phyloP scores from a whole-genome alignment of 1,284 basidiomycete genomes.

The Cryptococcus maquisensis region DNA sequence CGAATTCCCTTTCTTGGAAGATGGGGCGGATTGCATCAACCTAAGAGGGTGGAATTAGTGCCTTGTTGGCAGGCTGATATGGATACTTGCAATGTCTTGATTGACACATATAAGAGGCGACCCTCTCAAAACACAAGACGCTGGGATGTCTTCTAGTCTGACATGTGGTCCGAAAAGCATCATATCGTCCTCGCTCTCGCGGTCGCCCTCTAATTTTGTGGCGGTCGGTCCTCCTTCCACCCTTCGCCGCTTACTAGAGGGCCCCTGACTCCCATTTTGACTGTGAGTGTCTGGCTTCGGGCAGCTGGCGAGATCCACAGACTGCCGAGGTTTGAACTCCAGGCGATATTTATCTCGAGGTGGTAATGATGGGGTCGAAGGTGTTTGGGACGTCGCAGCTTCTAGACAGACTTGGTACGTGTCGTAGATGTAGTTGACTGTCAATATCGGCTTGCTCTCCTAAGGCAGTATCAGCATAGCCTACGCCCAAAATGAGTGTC shows the following conservation, averaged over 20 bases:
- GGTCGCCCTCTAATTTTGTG: neutral
- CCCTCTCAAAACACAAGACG: conserved; percentile 30
- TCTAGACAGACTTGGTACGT: conserved; percentile 23
- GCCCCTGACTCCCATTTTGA: neutral
- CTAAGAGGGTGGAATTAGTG: neutral
- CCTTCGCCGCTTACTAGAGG: conserved; percentile 1
- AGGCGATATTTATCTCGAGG: conserved; percentile 5
- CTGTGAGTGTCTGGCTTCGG: neutral
- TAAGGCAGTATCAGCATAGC: neutral
- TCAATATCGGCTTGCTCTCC: conserved; percentile 26
- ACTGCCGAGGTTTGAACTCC: neutral
- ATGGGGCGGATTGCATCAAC: conserved; percentile 48
- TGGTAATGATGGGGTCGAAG: conserved; percentile 8
- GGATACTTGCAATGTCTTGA: conserved; percentile 42
- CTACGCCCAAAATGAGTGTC: neutral
- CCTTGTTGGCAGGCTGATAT: neutral
- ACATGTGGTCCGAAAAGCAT: conserved; percentile 27
- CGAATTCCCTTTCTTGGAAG: conserved; percentile 43
- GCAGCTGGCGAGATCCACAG: neutral
- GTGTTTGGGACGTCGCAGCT: conserved; percentile 3
- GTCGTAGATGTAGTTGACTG: conserved; percentile 28
- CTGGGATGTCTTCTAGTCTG: conserved; percentile 35
- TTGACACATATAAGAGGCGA: conserved; percentile 43
- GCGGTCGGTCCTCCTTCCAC: neutral
- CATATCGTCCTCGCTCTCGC: conserved; percentile 22